phyloP scores from a whole-genome alignment of 1,284 basidiomycete genomes.

The Boletus semigastroideus region DNA sequence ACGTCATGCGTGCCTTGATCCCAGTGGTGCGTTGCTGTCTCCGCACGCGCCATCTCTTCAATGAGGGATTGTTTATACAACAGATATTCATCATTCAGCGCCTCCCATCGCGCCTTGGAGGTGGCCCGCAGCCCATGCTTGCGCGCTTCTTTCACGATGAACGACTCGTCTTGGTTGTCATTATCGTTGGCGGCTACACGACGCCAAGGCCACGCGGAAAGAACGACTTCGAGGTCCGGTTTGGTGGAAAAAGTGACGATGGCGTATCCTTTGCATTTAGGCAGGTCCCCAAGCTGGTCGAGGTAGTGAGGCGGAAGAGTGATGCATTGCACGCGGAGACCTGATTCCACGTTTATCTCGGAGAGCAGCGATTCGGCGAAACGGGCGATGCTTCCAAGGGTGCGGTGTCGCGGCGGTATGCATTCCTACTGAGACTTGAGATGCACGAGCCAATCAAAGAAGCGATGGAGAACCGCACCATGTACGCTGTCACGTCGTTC shows the following conservation, averaged over 20 bases:
- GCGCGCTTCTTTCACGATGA: constrained; percentile 40
- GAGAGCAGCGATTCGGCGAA: constrained; percentile 46
- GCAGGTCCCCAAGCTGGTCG: constrained; percentile 50
- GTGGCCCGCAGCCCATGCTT: constrained; percentile 61
- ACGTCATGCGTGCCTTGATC: neutral
- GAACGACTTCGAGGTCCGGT: constrained; percentile 43
- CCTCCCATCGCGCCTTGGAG: constrained; percentile 58
- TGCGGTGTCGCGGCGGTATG: constrained; percentile 56
- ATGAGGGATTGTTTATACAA: constrained; percentile 53
- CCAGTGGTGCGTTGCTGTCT: constrained; percentile 10
- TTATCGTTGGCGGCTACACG: neutral
- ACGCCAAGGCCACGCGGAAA: constrained; percentile 57
- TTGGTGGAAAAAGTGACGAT: constrained; percentile 52
- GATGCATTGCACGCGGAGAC: constrained; percentile 48
- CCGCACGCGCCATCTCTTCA: constrained; percentile 40
- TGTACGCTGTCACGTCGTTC: constrained; percentile 62
- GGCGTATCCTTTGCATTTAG: constrained; percentile 71
- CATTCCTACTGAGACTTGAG: constrained; percentile 52
- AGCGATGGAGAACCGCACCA: constrained; percentile 44
- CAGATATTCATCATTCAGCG: constrained; percentile 64
- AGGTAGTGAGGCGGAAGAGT: constrained; percentile 58
- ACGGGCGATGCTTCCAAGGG: constrained; percentile 44
- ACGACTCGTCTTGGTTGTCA: neutral
- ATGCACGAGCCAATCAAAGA: neutral
- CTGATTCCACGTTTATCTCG: neutral